Base-by-base conservation (phyloP, 2,329 filamentous ascomycete species). In the Blastomyces parvus region DNA sequence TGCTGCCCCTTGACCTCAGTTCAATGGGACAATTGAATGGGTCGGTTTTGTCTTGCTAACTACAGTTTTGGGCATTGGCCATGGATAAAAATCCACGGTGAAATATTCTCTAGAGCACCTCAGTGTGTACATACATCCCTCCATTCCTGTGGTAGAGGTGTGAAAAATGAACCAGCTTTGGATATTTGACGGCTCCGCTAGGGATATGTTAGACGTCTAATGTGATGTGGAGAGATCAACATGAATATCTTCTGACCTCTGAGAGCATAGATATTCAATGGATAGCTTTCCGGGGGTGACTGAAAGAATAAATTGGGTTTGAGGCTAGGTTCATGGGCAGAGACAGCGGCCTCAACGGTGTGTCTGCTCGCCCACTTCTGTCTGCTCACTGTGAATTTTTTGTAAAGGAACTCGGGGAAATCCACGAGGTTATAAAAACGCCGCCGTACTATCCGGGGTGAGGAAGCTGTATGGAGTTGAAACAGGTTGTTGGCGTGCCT, bases 171-270 rank as follows among this genome's bases (percentile, higher is more conserved):
- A 11, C 42, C 61, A 8, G 46, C 70, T 30, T 61, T 64, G 13
- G 67, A 70, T 38, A 58, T 53, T 4, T 52, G 67, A 70, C 61
- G 64, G 69, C 8, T 66, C 69, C 36, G 68, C 68, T 0, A 69
- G 66, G 52, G 68, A 68, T 61, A 68, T 70, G 52, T 67, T 70
- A 27, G 30, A 69, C 57, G 63, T 69, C 1, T 60, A 62, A 59
- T 64, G 63, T 2, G 56, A 63, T 11, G 40, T 33, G 38, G 53
- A 60, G 44, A 63, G 65, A 42, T 50, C 68, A 6, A 66, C 71
- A 27, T 69, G 64, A 67, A 59, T 69, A 44, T 66, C 68, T 65
- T 71, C 71, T 59, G 67, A 71, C 63, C n/a, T n/a, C n/a, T n/a
- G n/a, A 30, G 8, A 65, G 64, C 66, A 11, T 66, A 63, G 52